Base-by-base conservation (phyloP, 495 filamentous ascomycete species). In the Trichoderma reesei region DNA sequence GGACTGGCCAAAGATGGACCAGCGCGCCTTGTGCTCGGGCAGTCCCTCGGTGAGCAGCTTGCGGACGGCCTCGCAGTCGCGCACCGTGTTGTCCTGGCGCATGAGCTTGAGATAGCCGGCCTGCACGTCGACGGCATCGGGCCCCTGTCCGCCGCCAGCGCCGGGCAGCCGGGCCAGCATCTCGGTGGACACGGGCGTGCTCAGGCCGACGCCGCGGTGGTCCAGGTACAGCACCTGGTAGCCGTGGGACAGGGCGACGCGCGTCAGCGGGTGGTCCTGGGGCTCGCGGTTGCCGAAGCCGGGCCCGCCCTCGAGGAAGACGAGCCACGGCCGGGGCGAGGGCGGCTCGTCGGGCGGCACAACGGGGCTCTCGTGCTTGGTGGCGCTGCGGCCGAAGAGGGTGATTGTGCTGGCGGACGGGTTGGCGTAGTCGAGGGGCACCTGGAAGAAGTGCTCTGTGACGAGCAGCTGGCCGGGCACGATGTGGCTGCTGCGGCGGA, bases 201-300 rank as follows among this genome's bases (percentile, higher is more conserved):
- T 93, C 42, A 96, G 74, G 3, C 93, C 93, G 31, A 91, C 96
- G 11, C 93, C 93, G 16, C 93, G 84, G 68, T 95, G 91, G 72
- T 98, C 93, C 3, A 98, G 79, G 64, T 87, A 88, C 10, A 98
- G 81, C 34, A 96, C 74, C 76, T 94, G 80, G 69, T 95, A 96
- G 31, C 93, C 93, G 64, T 87, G 88, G 64, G 85, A 87, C 7
- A 96, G 83, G 20, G 90, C 79, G n/a, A 77, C 73, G 16, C 83
- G 78, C 11, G 90, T 86, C 68, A 89, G 83, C 26, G 83, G 74
- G 68, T 82, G 82, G 62, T 86, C 81, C 71, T 95, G 90, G 6
- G 92, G 92, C 46, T 86, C 74, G 14, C 80, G 74, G 67, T 88
- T 91, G 64, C 85, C 87, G 68, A 87, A 84, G 0, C 92, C 92